These are phyloP conservation scores for Amauroascus niger DNA, from an alignment of 2,329 filamentous ascomycete genomes.

Conservation along the genomic window DNA sequence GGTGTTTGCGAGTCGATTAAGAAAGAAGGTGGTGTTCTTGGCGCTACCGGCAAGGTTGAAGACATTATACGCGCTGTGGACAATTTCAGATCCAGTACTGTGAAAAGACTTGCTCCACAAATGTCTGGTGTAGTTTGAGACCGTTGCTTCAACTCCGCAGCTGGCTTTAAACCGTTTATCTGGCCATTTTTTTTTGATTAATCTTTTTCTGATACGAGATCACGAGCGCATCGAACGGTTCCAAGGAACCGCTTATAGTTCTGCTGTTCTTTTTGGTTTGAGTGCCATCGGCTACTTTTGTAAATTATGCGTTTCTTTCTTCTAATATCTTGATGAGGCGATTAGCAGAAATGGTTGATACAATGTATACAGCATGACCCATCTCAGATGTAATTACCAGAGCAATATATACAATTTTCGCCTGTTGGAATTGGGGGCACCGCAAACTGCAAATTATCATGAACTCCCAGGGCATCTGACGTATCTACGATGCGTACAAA, in stretches of 20 bases:
- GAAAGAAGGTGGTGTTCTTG: conserved; percentile 41
- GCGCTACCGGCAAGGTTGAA: conserved; percentile 31
- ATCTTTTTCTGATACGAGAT: conserved; percentile 4
- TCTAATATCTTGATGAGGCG: background rate
- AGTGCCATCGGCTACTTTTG: background rate
- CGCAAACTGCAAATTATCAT: background rate
- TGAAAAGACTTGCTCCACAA: conserved; percentile 37
- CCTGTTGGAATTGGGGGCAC: background rate
- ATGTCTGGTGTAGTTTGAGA: conserved; percentile 22
- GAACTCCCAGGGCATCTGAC: background rate
- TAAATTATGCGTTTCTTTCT: background rate
- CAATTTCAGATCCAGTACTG: conserved; percentile 33
- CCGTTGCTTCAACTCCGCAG: background rate
- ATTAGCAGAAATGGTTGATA: background rate
- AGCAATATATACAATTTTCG: background rate
- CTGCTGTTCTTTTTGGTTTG: background rate
- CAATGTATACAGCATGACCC: background rate
- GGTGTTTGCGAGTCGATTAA: conserved; percentile 37
- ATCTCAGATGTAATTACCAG: background rate
- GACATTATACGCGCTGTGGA: conserved; percentile 36
- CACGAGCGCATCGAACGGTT: background rate
- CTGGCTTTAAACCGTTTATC: background rate
- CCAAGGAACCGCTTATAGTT: background rate
- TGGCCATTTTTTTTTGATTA: conserved; percentile 10
- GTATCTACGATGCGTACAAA: background rate